phyloP scores from a whole-genome alignment of 129 eudicot species.

The sunflower (Helianthus annuus) region HanXRQr2.0-SUNRISE NC_035441.2:99862659-99863158 shows the following conservation, averaged over 20 bases:
- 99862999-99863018: too few species aligned
- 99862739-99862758: background rate
- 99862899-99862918: background rate
- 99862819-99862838: background rate
- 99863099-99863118: too few species aligned
- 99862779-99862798: background rate
- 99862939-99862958: background rate
- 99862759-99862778: background rate
- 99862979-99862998: background rate
- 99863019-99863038: too few species aligned
- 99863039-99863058: too few species aligned
- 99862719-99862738: background rate
- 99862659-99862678: slow-evolving; percentile 4
- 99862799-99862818: background rate
- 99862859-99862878: background rate
- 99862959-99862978: background rate
- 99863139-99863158: too few species aligned
- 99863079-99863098: too few species aligned
- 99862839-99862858: background rate
- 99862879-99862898: background rate
- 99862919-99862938: background rate
- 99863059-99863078: too few species aligned
- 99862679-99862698: slow-evolving; percentile 17
- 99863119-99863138: too few species aligned
- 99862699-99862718: background rate